These are phyloP conservation scores for Ilex aquifolium DNA, from an alignment of 257 asterid genomes.

Conservation along the genomic window DNA sequence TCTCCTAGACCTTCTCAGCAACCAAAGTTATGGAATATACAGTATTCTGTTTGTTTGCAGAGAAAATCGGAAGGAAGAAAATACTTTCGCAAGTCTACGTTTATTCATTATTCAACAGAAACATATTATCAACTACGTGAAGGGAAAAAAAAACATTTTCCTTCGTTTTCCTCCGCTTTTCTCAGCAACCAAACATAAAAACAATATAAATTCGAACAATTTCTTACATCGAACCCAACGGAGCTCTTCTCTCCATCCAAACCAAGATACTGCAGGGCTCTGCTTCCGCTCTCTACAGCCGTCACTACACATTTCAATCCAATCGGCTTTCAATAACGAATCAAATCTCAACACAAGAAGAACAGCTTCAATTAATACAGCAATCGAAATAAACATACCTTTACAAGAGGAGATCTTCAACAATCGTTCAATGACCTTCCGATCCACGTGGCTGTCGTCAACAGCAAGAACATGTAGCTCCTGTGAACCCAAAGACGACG, in stretches of 20 bases:
- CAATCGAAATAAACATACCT: conserved; percentile 24
- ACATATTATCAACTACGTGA: no score
- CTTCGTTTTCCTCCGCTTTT: no score
- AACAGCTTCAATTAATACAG: background rate
- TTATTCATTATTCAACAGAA: no score
- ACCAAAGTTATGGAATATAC: no score
- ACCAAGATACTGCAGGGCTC: conserved; percentile 84
- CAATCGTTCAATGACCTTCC: conserved; percentile 67
- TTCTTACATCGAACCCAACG: conserved; percentile 59
- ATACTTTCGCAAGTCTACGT: no score
- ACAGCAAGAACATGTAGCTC: conserved; percentile 86
- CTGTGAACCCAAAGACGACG: conserved; percentile 19
- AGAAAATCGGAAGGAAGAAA: no score
- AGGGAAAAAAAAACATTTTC: no score
- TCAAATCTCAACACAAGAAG: background rate
- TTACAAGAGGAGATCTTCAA: conserved; percentile 69
- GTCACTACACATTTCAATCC: conserved; percentile 47
- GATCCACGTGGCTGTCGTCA: conserved; percentile 71
- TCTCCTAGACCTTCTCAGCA: no score
- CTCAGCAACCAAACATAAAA: no score
- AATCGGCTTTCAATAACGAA: no score
- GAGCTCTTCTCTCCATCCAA: conserved; percentile 67
- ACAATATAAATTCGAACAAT: no score
- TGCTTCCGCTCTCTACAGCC: conserved; percentile 83
- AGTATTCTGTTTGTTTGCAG: no score